Evolutionary conservation across 2,329 filamentous ascomycete species (phyloP).

Genomic region (Monosporascus sp.): DNA sequence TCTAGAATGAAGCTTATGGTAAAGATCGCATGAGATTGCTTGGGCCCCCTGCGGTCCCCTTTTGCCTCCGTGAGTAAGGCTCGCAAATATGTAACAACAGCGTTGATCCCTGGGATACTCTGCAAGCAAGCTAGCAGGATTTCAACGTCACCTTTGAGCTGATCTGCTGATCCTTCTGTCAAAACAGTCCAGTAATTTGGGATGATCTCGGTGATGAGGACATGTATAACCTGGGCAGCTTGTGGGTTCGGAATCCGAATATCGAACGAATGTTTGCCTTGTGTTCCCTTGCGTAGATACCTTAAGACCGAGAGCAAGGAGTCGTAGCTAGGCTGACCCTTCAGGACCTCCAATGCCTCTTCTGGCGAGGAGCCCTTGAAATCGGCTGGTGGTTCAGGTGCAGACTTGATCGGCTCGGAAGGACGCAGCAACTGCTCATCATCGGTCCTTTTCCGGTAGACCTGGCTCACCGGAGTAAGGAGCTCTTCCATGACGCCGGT

Average conservation of each 20-base stretch:
- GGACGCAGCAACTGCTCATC: slow-evolving; percentile 35
- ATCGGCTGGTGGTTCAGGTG: slow-evolving; percentile 4
- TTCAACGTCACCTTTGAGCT: slow-evolving; percentile 32
- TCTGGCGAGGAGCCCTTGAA: slow-evolving; percentile 31
- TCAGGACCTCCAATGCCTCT: slow-evolving; percentile 56
- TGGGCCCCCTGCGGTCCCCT: slow-evolving; percentile 29
- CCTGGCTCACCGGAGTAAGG: slow-evolving; percentile 49
- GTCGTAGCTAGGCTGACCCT: slow-evolving; percentile 57
- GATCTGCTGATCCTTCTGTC: slow-evolving; percentile 34
- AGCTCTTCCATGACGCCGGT: slow-evolving; percentile 47
- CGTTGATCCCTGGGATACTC: slow-evolving; percentile 73
- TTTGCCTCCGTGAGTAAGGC: slow-evolving; percentile 51
- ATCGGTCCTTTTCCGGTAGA: slow-evolving; percentile 37
- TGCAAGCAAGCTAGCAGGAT: slow-evolving; percentile 60
- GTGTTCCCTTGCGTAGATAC: slow-evolving; percentile 39
- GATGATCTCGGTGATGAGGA: slow-evolving; percentile 67
- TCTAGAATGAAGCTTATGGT: slow-evolving; percentile 41
- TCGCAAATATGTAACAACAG: slow-evolving; percentile 65
- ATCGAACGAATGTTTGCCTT: slow-evolving; percentile 38
- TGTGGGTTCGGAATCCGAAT: slow-evolving; percentile 60
- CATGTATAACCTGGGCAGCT: slow-evolving; percentile 69
- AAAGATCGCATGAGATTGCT: slow-evolving; percentile 36
- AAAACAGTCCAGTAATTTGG: slow-evolving; percentile 77
- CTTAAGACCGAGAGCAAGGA: slow-evolving; percentile 47
- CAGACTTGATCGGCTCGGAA: slow-evolving; percentile 20